Percentiles rank a stretch among this genome's conserved stretches.
Conservation (phyloP, 75 land plant species). For the Pinus taeda region DNA sequence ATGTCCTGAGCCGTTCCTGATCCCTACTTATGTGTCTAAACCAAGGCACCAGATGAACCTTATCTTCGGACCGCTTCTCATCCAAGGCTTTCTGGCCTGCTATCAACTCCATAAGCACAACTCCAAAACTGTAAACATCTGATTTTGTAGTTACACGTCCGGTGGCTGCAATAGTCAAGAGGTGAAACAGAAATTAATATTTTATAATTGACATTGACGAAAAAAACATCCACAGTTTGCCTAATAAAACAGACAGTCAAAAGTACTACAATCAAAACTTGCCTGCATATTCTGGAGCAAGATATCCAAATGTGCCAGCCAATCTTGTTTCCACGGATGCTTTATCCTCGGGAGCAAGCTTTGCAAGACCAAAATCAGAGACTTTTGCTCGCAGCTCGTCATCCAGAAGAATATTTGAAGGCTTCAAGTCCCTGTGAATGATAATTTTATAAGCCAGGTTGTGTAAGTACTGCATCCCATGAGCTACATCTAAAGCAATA, state of each 20-base stretch:
- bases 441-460: constrained; percentile 69
- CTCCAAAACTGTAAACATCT: constrained; percentile 86
- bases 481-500: constrained; percentile 76
- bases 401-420: constrained; percentile 70
- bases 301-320: constrained; percentile 89
- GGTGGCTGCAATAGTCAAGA: constrained; percentile 47
- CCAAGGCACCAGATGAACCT: constrained; percentile 58
- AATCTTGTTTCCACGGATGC: constrained; percentile 64
- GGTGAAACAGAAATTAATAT: neutral
- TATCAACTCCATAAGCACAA: constrained; percentile 73
- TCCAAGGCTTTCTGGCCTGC: constrained; percentile 68
- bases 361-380: constrained; percentile 81
- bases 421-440: constrained; percentile 80
- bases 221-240: neutral
- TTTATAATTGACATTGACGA: neutral
- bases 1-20: constrained; percentile 29
- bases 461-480: constrained; percentile 77
- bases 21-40: constrained; percentile 50
- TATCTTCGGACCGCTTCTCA: constrained; percentile 52
- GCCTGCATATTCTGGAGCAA: constrained; percentile 90
- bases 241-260: neutral
- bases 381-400: constrained; percentile 69
- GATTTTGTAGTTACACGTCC: constrained; percentile 79
- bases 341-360: constrained; percentile 69
- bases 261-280: constrained; percentile 7